Evolutionary conservation across 1,139 yeast species (phyloP), one percentile per base, ranked within the genome.

Genomic region (Sugiyamaella grinbergsii): DNA sequence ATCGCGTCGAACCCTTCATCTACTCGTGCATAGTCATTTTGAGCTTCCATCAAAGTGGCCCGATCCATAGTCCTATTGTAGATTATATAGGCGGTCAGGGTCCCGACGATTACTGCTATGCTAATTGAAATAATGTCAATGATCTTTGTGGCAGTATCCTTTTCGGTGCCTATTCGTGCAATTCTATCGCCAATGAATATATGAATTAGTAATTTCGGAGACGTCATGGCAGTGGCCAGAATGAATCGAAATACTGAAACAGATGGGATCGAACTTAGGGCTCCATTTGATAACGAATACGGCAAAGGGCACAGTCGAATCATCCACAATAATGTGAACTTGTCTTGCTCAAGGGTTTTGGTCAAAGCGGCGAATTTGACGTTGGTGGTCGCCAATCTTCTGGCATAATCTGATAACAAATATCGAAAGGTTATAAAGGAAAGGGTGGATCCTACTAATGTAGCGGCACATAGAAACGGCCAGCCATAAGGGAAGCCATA

Each of bases 261-360:
- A 26, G 87, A 85, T 0, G 95, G 96, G 19, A 91, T 79, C 2
- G 93, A 85, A 4, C 95, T 93, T 58, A 93, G 75, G 0, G 95
- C 97, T 3, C 97, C 98, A 63, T 93, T 93, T 0, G 95, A 85
- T 39, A 91, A 72, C 3, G 96, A 88, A 65, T 91, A 93, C 0
- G 98, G 98, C 61, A 91, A 77, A 0, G 98, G 98, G 60, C 97
- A 89, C 53, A 91, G 69, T 51, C 97, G 74, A 40, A 93, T 78
- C 65, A 91, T 74, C 50, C 84, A 78, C 50, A 93, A 70, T 38
- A 93, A 69, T 55, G 81, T 66, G 54, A 90, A 77, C 53, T 88
- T 83, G 55, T 83, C 85, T 47, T 78, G 74, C 51, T 82, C 83
- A 55, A 93, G 69, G 5, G 90, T 85, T 52, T 83, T 82, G 0